phyloP scores from a whole-genome alignment of 192 early-diverging fungal genomes.

The Umbelopsis ramanniana region DNA sequence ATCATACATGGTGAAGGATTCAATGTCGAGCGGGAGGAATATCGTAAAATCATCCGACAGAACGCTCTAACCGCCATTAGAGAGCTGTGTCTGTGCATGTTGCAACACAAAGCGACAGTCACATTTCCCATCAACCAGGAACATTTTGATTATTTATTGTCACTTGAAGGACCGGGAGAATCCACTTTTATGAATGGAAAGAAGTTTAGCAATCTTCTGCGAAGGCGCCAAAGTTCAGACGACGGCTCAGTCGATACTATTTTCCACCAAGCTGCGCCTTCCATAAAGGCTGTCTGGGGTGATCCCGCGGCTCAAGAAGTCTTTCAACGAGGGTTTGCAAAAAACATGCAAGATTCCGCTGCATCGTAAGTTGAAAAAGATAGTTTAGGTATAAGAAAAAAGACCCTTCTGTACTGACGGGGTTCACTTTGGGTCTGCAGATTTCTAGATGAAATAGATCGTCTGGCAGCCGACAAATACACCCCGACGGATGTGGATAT shows the following conservation, averaged over 20 bases:
- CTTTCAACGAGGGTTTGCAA: slow-evolving; percentile 36
- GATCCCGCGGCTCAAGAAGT: slow-evolving; percentile 43
- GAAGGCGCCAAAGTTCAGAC: slow-evolving; percentile 41
- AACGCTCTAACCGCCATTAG: slow-evolving; percentile 56
- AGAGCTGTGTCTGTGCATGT: slow-evolving; percentile 50
- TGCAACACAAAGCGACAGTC: slow-evolving; percentile 26
- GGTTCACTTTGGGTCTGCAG: no score
- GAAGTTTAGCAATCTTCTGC: background rate
- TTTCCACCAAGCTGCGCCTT: slow-evolving; percentile 41
- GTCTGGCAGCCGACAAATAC: slow-evolving; percentile 55
- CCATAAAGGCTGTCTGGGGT: slow-evolving; percentile 50
- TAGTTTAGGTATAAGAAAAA: no score
- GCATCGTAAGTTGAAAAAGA: slow-evolving; percentile 44
- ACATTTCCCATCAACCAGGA: slow-evolving; percentile 5
- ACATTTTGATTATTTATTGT: slow-evolving; percentile 17
- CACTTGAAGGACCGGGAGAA: slow-evolving; percentile 11
- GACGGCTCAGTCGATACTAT: slow-evolving; percentile 41
- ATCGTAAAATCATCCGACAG: slow-evolving; percentile 48
- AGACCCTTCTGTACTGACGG: no score
- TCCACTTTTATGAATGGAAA: slow-evolving; percentile 81
- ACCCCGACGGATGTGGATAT: slow-evolving; percentile 72
- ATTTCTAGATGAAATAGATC: slow-evolving; percentile 54
- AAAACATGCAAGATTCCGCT: slow-evolving; percentile 54
- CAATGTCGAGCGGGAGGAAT: slow-evolving; percentile 47
- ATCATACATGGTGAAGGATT: slow-evolving; percentile 59